phyloP scores from a whole-genome alignment of 306 rosid species.

The Cicer judaicum region DNA sequence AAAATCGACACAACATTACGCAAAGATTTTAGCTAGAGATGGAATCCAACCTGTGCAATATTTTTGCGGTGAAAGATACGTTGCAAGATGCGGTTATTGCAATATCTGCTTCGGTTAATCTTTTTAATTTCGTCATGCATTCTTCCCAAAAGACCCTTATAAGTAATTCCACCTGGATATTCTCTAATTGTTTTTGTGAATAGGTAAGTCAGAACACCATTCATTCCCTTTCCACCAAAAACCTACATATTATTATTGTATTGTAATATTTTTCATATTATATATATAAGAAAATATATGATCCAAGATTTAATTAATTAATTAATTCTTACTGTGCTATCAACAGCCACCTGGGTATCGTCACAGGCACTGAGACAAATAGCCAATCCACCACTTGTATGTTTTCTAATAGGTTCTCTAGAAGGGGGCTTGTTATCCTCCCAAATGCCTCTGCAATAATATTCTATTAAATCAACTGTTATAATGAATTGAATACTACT shows the following conservation, averaged over 20 bases:
- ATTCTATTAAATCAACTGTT: too few species aligned
- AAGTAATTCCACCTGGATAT: conserved; percentile 44
- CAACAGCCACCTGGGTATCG: conserved; percentile 70
- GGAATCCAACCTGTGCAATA: conserved; percentile 57
- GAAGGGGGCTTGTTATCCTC: conserved; percentile 64
- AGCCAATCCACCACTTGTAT: conserved; percentile 71
- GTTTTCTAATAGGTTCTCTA: conserved; percentile 50
- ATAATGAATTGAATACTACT: too few species aligned
- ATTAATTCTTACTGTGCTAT: conserved; percentile 64
- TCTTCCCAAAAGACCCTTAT: conserved; percentile 46
- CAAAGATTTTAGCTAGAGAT: background rate
- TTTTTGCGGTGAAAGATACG: conserved; percentile 50
- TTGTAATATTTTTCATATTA: too few species aligned
- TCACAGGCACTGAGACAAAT: conserved; percentile 75
- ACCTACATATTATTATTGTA: conserved; percentile 48
- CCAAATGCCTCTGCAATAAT: conserved; percentile 55
- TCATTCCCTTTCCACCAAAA: conserved; percentile 58
- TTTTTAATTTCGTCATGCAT: conserved; percentile 43
- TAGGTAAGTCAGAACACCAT: conserved; percentile 76
- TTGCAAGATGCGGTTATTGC: conserved; percentile 43
- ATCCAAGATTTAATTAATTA: background rate
- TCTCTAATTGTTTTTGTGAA: conserved; percentile 46
- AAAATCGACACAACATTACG: background rate
- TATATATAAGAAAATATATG: background rate
- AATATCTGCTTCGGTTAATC: conserved; percentile 42